These are phyloP conservation scores for Chrysopogon serrulatus DNA, from an alignment of 176 grass and related monocot genomes.

Conservation along the genomic window DNA sequence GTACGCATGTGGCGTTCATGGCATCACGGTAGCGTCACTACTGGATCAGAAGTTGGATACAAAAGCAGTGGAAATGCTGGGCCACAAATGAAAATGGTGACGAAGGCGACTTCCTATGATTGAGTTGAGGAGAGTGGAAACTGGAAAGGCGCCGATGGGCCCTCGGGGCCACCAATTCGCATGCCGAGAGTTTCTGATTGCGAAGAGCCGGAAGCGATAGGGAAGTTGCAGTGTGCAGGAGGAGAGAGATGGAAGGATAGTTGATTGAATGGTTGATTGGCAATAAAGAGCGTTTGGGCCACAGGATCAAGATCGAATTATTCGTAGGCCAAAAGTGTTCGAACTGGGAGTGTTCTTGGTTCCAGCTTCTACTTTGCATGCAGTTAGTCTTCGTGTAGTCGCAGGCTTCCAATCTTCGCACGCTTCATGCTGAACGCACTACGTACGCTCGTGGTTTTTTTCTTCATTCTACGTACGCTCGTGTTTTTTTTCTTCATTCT, in stretches of 20 bases:
- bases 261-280: not conserved
- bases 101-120: not conserved
- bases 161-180: not conserved
- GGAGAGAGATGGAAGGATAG: slow-evolving; percentile 14
- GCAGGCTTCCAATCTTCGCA: not conserved
- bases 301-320: not conserved
- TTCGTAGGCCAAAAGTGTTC: not conserved
- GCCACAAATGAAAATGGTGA: not conserved
- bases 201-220: not conserved
- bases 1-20: not conserved
- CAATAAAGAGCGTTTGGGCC: not conserved
- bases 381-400: not conserved
- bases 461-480: not conserved
- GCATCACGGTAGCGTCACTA: slow-evolving; percentile 28
- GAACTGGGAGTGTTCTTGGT: not conserved
- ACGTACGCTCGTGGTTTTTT: not conserved
- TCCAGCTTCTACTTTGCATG: no score
- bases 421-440: slow-evolving; percentile 13
- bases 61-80: not conserved
- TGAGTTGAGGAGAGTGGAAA: no score
- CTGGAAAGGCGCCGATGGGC: not conserved
- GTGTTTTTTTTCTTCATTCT: not conserved
- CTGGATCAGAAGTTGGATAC: not conserved
- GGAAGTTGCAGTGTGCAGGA: slow-evolving; percentile 13
- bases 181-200: not conserved